Percentiles rank a stretch among this genome's conserved stretches.
phyloP scores from a whole-genome alignment of 331 rosid species.

The Rhamnella rubrinervis region DNA sequence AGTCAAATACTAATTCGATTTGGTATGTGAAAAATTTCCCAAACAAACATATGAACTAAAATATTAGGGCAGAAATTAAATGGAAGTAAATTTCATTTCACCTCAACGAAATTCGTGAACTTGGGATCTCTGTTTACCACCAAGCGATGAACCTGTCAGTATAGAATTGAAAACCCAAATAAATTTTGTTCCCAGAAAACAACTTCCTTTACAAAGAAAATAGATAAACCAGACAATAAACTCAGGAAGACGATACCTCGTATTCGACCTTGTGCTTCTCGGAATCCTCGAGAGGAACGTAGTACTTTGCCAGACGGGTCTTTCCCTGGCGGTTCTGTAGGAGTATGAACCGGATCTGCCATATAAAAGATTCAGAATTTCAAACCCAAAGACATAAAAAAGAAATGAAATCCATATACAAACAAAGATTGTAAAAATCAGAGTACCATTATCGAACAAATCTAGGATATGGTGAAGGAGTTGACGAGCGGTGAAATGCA shows the following conservation, averaged over 20 bases:
- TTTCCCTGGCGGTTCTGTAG: conserved; percentile 80
- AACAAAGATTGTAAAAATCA: background rate
- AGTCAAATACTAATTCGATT: background rate
- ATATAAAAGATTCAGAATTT: background rate
- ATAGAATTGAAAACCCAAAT: conserved; percentile 18
- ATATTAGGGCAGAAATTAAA: background rate
- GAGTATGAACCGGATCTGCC: conserved; percentile 96
- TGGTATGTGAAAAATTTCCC: no score
- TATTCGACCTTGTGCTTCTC: conserved; percentile 98
- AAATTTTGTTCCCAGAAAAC: background rate
- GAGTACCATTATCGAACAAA: conserved; percentile 14
- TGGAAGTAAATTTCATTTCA: conserved; percentile 14
- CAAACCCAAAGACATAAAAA: background rate
- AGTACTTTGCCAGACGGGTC: conserved; percentile 87
- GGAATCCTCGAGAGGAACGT: conserved; percentile 98
- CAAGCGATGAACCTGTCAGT: conserved; percentile 83
- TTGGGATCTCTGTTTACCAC: conserved; percentile 98
- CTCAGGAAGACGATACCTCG: conserved; percentile 53
- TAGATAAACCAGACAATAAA: background rate
- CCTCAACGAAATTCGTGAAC: conserved; percentile 97
- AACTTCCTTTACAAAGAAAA: conserved; percentile 1
- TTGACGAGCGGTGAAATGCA: background rate
- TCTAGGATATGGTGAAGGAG: no score
- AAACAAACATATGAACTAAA: background rate
- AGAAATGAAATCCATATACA: background rate